phyloP scores from a whole-genome alignment of 2,329 filamentous ascomycete species.

The Chaetomium globosum region DNA sequence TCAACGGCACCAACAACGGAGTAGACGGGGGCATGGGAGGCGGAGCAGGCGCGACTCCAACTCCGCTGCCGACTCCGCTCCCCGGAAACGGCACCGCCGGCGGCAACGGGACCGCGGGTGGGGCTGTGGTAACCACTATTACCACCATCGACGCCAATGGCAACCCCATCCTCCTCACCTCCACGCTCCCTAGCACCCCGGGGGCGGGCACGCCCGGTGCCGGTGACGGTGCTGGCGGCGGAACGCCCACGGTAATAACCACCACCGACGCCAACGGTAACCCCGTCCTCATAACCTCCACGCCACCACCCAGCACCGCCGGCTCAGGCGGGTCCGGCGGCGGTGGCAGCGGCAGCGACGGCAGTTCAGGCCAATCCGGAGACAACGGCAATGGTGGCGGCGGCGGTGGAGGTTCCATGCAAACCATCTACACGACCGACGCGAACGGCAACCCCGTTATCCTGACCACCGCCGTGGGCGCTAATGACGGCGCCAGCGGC shows the following conservation, averaged over 20 bases:
- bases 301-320: constrained; percentile 1
- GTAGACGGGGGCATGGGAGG: not conserved
- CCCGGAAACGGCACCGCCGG: constrained; percentile 14
- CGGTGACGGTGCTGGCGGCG: not conserved
- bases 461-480: constrained; percentile 14
- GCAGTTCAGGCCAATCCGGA: not conserved
- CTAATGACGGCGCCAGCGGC: not conserved
- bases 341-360: not conserved
- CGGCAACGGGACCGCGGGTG: constrained; percentile 7
- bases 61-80: not conserved
- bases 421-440: constrained; percentile 26
- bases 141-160: constrained; percentile 27
- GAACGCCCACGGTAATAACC: constrained; percentile 4
- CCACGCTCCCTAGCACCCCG: constrained; percentile 10
- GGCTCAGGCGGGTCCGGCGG: constrained; percentile 6
- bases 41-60: not conserved
- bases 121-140: constrained; percentile 24
- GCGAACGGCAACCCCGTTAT: constrained; percentile 23
- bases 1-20: constrained; percentile 24
- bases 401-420: not conserved
- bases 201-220: constrained; percentile 1
- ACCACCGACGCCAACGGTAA: constrained; percentile 14
- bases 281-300: constrained; percentile 7
- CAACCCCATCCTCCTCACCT: constrained; percentile 20
- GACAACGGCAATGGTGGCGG: not conserved